Evolutionary conservation across 225 moss, liverwort and hornwort species (phyloP), one percentile per base, ranked within the genome.

Genomic region (Rhytidiadelphus loreus): DNA sequence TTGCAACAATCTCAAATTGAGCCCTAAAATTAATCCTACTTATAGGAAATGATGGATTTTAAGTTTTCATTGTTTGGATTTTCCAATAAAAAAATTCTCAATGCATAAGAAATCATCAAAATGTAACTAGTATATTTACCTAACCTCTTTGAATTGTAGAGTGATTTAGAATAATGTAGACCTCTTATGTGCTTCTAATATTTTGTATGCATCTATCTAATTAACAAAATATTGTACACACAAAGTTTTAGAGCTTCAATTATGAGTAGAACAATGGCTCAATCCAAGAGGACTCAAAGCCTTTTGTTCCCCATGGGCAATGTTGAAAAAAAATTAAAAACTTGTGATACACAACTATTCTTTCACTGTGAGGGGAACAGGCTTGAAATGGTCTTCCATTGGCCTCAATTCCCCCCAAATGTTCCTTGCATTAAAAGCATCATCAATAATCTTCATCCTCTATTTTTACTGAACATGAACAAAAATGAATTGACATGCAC

Each of bases 1-100:
- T 9, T 0, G 1, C 28, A 44, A 28, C 9, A 72, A 28, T 72
- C 2, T 9, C 1, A 28, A 0, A 28, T 0, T 43, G 3, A 71
- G 16, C 3, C 20, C 24, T 26, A 43, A 28, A 43, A 25, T 16
- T 37, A 11, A 37, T 66, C 37, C 12, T 66, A 37, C 6, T 20
- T 37, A 16, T 16, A 72, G 9, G 3, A 44, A 6, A 46, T 73
- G 46, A 11, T 29, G 73, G 17, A 0, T 17, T 41, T 0, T 26
- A 43, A 9, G 3, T 70, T 41, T 70, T 29, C 0, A 7, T 17
- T 44, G 11, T 29, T 44, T 46, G 4, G 4, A 72, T 44, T 44
- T 28, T 0, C 6, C 1, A 26, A 29, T 72, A 17, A 44, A 26
- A 69, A 6, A 1, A 28, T 9, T 28, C 10, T 28, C 17, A 44